Evolutionary conservation across 73 alveolate species (phyloP).

Genomic region (Strombidium stylifer): DNA sequence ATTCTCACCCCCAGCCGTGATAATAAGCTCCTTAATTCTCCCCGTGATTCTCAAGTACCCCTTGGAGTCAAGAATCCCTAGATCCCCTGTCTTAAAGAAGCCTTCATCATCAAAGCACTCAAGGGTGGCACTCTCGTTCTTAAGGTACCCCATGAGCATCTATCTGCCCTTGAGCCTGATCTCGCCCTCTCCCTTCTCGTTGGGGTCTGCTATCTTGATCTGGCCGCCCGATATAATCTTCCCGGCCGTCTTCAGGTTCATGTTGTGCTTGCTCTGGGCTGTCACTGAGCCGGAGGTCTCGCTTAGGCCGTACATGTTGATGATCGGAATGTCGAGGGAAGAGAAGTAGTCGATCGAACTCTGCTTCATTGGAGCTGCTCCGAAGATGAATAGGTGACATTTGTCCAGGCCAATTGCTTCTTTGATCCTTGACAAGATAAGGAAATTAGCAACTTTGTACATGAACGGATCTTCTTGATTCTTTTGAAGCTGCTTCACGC

Average conservation of each 20-base stretch:
- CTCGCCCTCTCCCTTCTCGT: constrained; percentile 82
- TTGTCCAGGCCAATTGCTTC: constrained; percentile 56
- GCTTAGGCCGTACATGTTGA: constrained; percentile 59
- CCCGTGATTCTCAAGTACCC: constrained; percentile 63
- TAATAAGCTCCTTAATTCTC: constrained; percentile 61
- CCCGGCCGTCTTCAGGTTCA: constrained; percentile 36
- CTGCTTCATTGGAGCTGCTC: constrained; percentile 64
- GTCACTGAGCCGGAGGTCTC: constrained; percentile 57
- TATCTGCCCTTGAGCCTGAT: constrained; percentile 75
- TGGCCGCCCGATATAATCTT: constrained; percentile 35
- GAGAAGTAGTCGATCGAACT: constrained; percentile 49
- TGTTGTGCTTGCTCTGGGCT: constrained; percentile 10
- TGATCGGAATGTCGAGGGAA: constrained; percentile 52
- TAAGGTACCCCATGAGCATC: constrained; percentile 79
- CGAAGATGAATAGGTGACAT: constrained; percentile 24
- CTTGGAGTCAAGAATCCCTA: constrained; percentile 50
- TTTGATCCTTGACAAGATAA: constrained; percentile 38
- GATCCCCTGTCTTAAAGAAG: constrained; percentile 81
- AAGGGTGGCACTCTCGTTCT: constrained; percentile 67
- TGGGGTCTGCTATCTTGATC: constrained; percentile 36
- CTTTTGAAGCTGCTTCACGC: constrained; percentile 17
- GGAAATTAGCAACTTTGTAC: constrained; percentile 44
- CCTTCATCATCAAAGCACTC: constrained; percentile 71
- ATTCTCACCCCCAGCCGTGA: constrained; percentile 80
- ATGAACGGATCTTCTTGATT: constrained; percentile 31